phyloP scores from a whole-genome alignment of 148 eudicot genomes.

The Hydrangea macrophylla region DNA sequence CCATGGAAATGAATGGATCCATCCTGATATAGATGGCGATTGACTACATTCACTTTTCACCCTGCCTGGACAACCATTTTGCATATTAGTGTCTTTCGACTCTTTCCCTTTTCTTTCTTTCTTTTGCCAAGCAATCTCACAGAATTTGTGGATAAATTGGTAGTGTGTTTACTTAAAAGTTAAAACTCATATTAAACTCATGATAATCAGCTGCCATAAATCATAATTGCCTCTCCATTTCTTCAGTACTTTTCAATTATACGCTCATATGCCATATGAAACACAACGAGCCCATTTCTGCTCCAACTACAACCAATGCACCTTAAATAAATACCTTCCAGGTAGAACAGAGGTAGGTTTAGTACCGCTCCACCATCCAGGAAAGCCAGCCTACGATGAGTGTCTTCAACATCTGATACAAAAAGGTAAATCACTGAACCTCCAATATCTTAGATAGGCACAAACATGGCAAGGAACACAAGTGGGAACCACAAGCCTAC shows the following conservation, averaged over 20 bases:
- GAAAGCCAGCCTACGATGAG: conserved; percentile 64
- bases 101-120: not conserved
- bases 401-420: conserved; percentile 84
- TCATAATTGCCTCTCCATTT: not conserved
- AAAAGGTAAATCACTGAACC: conserved; percentile 17
- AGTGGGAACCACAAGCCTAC: conserved; percentile 37
- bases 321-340: conserved; percentile 55
- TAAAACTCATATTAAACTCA: not conserved
- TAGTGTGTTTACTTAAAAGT: not conserved
- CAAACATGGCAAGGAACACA: conserved; percentile 1
- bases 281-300: conserved; percentile 1
- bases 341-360: conserved; percentile 69
- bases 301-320: not conserved
- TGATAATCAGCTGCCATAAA: not conserved
- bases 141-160: not conserved
- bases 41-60: conserved; percentile 6
- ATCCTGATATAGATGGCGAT: not conserved
- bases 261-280: not conserved
- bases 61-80: not conserved
- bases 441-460: conserved; percentile 8
- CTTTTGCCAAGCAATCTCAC: too few relatives aligned
- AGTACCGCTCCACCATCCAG: conserved; percentile 77
- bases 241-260: not conserved
- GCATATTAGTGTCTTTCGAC: not conserved
- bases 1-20: not conserved